Conservation (phyloP, 306 rosid genomes). For the Lablab purpureus region DNA sequence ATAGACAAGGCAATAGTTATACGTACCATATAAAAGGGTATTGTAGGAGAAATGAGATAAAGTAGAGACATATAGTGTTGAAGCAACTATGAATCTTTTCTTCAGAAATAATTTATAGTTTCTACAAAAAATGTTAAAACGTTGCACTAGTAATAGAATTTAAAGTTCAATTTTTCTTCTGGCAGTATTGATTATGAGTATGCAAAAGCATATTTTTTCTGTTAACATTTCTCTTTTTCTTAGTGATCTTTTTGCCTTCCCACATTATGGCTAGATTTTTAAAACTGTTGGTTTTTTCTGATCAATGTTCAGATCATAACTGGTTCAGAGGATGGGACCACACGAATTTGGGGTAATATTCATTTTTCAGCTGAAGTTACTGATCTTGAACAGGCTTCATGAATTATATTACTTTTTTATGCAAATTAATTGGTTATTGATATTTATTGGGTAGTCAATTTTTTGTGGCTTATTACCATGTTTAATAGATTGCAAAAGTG, state of each 20-base stretch:
- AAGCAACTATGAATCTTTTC: not conserved
- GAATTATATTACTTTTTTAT: not conserved
- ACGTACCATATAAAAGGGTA: not conserved
- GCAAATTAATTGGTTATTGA: conserved; percentile 14
- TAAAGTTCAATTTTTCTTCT: conserved; percentile 21
- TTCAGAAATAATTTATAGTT: conserved; percentile 8
- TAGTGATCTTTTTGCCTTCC: conserved; percentile 8
- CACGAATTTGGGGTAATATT: conserved; percentile 87
- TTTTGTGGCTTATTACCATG: conserved; percentile 45
- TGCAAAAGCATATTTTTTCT: conserved; percentile 9
- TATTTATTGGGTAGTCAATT: conserved; percentile 25
- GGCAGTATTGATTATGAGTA: not conserved
- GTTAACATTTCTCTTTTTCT: conserved; percentile 21
- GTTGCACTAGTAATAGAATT: conserved; percentile 20
- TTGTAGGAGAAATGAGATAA: conserved; percentile 18
- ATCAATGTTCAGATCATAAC: conserved; percentile 76
- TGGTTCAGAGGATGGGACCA: conserved; percentile 94
- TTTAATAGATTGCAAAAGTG: conserved; percentile 84
- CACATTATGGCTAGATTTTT: conserved; percentile 38
- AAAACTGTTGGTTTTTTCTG: conserved; percentile 40
- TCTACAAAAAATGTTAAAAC: conserved; percentile 14
- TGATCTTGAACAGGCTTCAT: conserved; percentile 20
- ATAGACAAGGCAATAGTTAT: too few species aligned
- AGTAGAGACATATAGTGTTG: not conserved
- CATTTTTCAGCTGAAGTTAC: conserved; percentile 17